These are phyloP conservation scores for Colletotrichum orchidophilum DNA, from an alignment of 2,329 filamentous ascomycete genomes.

Conservation along the genomic window DNA sequence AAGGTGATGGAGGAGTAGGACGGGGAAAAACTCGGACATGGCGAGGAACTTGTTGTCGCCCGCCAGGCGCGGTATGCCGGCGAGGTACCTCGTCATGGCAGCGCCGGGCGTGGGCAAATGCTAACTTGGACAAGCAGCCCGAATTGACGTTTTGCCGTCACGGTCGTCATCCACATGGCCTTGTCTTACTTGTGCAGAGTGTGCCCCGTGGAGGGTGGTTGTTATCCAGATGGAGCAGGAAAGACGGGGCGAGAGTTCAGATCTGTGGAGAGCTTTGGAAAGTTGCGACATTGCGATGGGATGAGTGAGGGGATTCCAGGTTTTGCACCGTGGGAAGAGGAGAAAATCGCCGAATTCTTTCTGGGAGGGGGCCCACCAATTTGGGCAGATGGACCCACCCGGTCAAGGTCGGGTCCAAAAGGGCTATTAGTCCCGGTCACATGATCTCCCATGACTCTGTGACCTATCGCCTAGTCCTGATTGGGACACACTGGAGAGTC, in stretches of 20 bases:
- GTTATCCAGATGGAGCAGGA: slow-evolving; percentile 25
- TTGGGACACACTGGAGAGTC: neutral
- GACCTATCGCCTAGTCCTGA: neutral
- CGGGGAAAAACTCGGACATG: slow-evolving; percentile 12
- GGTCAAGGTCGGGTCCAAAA: neutral
- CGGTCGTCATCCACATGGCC: neutral
- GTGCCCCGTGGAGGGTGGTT: neutral
- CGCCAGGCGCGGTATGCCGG: neutral
- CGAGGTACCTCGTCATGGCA: slow-evolving; percentile 16
- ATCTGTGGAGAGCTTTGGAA: slow-evolving; percentile 27
- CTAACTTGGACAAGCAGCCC: slow-evolving; percentile 29
- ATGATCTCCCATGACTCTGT: neutral
- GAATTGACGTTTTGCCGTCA: slow-evolving; percentile 11
- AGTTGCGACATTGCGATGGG: slow-evolving; percentile 4
- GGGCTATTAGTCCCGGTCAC: neutral
- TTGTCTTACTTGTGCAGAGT: slow-evolving; percentile 11
- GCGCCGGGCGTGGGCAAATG: neutral
- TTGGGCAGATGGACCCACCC: neutral
- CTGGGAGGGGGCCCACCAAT: neutral
- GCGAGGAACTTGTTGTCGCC: slow-evolving; percentile 16
- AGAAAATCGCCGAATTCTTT: neutral
- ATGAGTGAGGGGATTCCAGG: slow-evolving; percentile 24
- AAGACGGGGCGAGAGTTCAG: slow-evolving; percentile 30
- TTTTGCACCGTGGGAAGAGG: neutral
- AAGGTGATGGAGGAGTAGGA: slow-evolving; percentile 5